Conservation (phyloP, 2,329 filamentous ascomycete species). For the Phoma herbarum region DNA sequence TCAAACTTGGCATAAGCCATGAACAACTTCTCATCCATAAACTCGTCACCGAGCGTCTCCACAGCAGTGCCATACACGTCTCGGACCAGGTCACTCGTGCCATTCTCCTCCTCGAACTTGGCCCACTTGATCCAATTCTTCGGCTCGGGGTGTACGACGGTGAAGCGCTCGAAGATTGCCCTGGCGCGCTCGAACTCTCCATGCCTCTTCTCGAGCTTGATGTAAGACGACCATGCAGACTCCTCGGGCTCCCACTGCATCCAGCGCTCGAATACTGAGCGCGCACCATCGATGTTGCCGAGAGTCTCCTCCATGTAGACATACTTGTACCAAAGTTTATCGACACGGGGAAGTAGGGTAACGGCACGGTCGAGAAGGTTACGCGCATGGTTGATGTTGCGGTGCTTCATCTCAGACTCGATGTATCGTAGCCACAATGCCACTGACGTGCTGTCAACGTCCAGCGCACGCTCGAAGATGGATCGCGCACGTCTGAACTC, state of each 20-base stretch:
- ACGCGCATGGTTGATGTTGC: constrained; percentile 86
- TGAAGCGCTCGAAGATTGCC: constrained; percentile 88
- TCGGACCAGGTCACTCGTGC: constrained; percentile 87
- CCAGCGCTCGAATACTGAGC: constrained; percentile 97
- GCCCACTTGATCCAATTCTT: constrained; percentile 99
- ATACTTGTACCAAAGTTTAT: constrained; percentile 99
- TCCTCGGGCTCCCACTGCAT: constrained; percentile 98
- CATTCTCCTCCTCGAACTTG: constrained; percentile 94
- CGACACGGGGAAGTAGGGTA: constrained; percentile 85
- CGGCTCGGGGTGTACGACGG: constrained; percentile 90
- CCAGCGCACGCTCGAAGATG: constrained; percentile 93
- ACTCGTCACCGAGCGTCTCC: constrained; percentile 89
- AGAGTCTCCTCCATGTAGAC: constrained; percentile 99
- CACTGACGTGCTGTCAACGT: constrained; percentile 87
- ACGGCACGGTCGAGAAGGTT: constrained; percentile 96
- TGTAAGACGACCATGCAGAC: constrained; percentile 93
- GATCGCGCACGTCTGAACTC: constrained; percentile 91
- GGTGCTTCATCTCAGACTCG: constrained; percentile 88
- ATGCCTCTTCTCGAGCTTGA: constrained; percentile 96
- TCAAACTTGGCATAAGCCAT: constrained; percentile 96
- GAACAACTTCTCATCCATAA: constrained; percentile 95
- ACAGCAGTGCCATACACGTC: constrained; percentile 91
- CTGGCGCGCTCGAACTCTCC: constrained; percentile 90
- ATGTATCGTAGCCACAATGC: constrained; percentile 92
- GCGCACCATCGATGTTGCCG: constrained; percentile 88